phyloP scores from a whole-genome alignment of 2,329 filamentous ascomycete species.

The Aspergillus sergii region DNA sequence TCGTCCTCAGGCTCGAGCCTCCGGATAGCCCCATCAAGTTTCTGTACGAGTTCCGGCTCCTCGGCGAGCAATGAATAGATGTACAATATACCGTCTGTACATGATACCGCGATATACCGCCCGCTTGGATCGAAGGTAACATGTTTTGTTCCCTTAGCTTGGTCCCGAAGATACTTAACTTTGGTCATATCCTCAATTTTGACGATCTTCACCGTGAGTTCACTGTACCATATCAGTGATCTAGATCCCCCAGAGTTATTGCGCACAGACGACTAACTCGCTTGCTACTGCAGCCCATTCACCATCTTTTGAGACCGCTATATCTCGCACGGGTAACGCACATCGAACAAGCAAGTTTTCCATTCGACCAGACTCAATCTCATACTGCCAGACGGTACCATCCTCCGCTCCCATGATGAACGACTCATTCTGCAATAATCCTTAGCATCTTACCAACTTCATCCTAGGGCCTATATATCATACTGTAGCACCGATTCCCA shows the following conservation, averaged over 20 bases:
- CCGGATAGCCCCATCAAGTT: constrained; percentile 83
- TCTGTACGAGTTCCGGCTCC: constrained; percentile 77
- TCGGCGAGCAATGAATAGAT: constrained; percentile 81
- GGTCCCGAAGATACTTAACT: constrained; percentile 78
- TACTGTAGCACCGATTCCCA: constrained; percentile 72
- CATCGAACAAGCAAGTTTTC: constrained; percentile 81
- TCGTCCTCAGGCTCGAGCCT: constrained; percentile 76
- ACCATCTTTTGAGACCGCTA: constrained; percentile 77
- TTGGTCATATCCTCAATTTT: constrained; percentile 75
- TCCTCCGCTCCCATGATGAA: constrained; percentile 92
- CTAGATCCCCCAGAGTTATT: neutral
- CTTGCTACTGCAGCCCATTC: constrained; percentile 95
- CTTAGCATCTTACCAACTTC: constrained; percentile 9
- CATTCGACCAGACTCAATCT: constrained; percentile 68
- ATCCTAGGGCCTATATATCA: neutral
- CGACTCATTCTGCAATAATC: constrained; percentile 64
- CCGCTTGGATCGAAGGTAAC: constrained; percentile 84
- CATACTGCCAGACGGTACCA: constrained; percentile 92
- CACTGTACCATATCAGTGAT: constrained; percentile 49
- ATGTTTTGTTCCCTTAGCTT: constrained; percentile 86
- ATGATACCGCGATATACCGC: constrained; percentile 75
- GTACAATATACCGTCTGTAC: constrained; percentile 86
- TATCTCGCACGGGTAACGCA: constrained; percentile 82
- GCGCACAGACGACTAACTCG: constrained; percentile 59
- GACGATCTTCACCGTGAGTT: constrained; percentile 87